Percentiles rank a stretch among this genome's conserved stretches.
Conservation (phyloP, 805 yeast species). For the Hanseniaspora occidentalis region DNA sequence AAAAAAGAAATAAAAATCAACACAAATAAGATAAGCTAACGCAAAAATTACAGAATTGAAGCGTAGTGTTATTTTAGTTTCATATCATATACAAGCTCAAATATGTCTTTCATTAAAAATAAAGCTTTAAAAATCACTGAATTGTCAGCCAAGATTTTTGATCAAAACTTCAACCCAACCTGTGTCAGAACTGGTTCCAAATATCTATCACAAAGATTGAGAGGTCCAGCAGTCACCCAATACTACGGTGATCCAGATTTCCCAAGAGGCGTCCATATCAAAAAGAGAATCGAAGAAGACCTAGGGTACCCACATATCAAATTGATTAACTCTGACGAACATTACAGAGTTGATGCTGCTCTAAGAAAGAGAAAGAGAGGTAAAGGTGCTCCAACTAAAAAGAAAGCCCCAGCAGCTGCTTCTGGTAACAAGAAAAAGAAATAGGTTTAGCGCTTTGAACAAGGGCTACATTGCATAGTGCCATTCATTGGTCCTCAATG, state of each 20-base stretch:
- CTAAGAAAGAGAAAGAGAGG: conserved; percentile 68
- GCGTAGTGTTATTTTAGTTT: neutral
- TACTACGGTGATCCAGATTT: conserved; percentile 69
- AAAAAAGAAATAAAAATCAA: too few species aligned
- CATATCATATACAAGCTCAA: neutral
- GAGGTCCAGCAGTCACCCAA: conserved; percentile 56
- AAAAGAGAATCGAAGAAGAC: conserved; percentile 15
- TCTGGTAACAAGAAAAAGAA: neutral
- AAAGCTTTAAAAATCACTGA: conserved; percentile 46
- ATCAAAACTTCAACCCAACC: conserved; percentile 57
- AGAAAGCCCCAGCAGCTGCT: conserved; percentile 31
- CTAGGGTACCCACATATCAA: conserved; percentile 33
- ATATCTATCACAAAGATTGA: conserved; percentile 50
- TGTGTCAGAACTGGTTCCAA: conserved; percentile 60
- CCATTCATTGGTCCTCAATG: neutral
- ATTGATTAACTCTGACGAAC: conserved; percentile 57
- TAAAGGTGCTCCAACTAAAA: conserved; percentile 79
- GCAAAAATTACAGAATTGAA: too few species aligned
- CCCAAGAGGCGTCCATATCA: conserved; percentile 50
- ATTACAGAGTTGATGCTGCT: conserved; percentile 53
- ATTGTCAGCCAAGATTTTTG: conserved; percentile 53
- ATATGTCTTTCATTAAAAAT: conserved; percentile 27
- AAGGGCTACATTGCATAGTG: neutral
- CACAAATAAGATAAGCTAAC: too few species aligned
- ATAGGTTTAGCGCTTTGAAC: neutral